Conservation (phyloP, 805 yeast genomes). For the Pichia nakasei region DNA sequence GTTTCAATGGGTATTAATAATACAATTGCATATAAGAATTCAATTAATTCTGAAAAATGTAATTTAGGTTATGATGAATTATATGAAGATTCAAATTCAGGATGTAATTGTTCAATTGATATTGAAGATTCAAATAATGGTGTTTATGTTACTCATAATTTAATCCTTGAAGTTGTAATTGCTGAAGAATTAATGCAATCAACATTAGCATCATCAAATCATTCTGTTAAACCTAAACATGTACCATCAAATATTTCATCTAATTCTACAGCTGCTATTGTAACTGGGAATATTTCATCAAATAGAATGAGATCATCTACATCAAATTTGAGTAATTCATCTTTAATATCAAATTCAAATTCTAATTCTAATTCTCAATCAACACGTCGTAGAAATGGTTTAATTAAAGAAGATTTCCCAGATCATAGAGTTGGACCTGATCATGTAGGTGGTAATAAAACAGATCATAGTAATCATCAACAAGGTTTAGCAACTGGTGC, state of each 20-base stretch:
- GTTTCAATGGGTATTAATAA: constrained; percentile 40
- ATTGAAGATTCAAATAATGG: constrained; percentile 77
- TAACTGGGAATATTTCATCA: constrained; percentile 4
- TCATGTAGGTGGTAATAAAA: constrained; percentile 19
- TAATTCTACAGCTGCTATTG: constrained; percentile 14
- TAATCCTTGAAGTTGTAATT: constrained; percentile 83
- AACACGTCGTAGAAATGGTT: background rate
- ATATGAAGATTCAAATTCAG: constrained; percentile 24
- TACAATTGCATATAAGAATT: constrained; percentile 19
- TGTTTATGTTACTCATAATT: constrained; percentile 60
- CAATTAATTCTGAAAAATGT: constrained; percentile 27
- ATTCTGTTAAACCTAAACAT: constrained; percentile 13
- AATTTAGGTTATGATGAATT: constrained; percentile 20
- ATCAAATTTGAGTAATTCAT: background rate
- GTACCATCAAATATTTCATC: constrained; percentile 5
- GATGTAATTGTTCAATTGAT: constrained; percentile 62
- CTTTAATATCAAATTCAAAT: too few species aligned
- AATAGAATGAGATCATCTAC: constrained; percentile 2
- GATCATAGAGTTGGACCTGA: constrained; percentile 27
- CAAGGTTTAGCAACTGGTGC: constrained; percentile 86
- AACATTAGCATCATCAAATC: constrained; percentile 15
- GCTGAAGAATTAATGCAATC: constrained; percentile 73
- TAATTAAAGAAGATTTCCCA: constrained; percentile 9
- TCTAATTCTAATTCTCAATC: too few species aligned
- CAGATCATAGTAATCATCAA: constrained; percentile 22